These are phyloP conservation scores for Cryptosporidium tyzzeri DNA, from an alignment of 169 alveolate species.

Conservation along the genomic window DNA sequence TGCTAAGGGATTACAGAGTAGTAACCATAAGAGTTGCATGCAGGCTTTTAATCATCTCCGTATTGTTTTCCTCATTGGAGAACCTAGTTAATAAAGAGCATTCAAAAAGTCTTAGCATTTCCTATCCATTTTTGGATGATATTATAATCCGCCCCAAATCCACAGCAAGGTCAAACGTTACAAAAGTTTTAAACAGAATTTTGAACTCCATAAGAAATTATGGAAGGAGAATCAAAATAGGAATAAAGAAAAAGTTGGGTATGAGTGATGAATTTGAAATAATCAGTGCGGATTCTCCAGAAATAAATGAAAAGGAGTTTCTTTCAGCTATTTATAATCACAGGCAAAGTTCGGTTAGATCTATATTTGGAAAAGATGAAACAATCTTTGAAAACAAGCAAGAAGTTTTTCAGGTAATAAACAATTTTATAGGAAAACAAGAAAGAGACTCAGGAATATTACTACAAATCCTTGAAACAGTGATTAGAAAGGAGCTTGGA, in stretches of 20 bases:
- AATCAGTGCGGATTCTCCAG: neutral
- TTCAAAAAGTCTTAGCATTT: neutral
- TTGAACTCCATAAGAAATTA: constrained; percentile 23
- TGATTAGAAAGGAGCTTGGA: constrained; percentile 8
- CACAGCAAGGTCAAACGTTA: constrained; percentile 2
- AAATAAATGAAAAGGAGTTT: neutral
- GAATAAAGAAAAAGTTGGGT: neutral
- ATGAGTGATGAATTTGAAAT: constrained; percentile 1
- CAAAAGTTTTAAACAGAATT: neutral
- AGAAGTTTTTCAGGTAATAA: constrained; percentile 1
- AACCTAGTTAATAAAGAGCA: constrained; percentile 1
- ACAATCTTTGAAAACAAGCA: constrained; percentile 1
- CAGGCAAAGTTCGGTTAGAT: neutral
- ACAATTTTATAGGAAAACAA: constrained; percentile 44
- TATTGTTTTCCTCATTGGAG: constrained; percentile 52
- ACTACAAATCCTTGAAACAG: constrained; percentile 7
- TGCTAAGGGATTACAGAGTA: constrained; percentile 22
- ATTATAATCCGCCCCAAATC: constrained; percentile 33
- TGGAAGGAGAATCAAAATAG: constrained; percentile 35
- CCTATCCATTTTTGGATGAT: constrained; percentile 65
- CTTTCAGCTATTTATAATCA: neutral
- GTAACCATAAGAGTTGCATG: constrained; percentile 39
- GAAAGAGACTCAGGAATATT: constrained; percentile 25
- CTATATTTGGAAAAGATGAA: constrained; percentile 36
- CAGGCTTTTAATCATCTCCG: constrained; percentile 24